Evolutionary conservation across 1,284 basidiomycete species (phyloP), one percentile per base, ranked within the genome.

Genomic region (Ceratobasidium theobromae): DNA sequence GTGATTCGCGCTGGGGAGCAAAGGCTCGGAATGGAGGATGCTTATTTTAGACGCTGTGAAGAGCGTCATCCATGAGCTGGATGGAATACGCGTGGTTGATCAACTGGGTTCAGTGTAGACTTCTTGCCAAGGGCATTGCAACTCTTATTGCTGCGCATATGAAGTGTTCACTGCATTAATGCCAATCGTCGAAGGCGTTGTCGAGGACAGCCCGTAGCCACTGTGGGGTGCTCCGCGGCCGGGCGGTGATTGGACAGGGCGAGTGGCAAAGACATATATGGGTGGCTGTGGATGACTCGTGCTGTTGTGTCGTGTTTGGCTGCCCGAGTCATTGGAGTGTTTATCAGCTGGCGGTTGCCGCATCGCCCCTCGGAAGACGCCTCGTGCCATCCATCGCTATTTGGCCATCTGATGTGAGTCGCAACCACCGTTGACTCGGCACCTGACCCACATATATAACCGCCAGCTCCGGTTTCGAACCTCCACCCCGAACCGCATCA

Each of bases 371-470:
- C n/a, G n/a, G n/a, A n/a, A n/a, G n/a, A n/a, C n/a, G n/a, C n/a
- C n/a, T n/a, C n/a, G n/a, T n/a, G n/a, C n/a, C n/a, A n/a, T n/a
- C n/a, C n/a, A n/a, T n/a, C n/a, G n/a, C n/a, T n/a, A n/a, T 64
- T 64, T 28, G 58, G 35, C 43, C 58, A 40, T 27, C 52, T 58
- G 58, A 64, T 64, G 58, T 64, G 58, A 64, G 58, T 64, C 58
- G 58, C 33, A 6, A 46, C 9, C 21, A 21, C 46, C 23, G 33
- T 48, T 64, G 58, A 64, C 58, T 64, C 58, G 58, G 48, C 48
- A 23, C 16, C 46, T 49, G 12, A 18, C 30, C 43, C 3, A 12
- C 27, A 16, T 46, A 52, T 64, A 64, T 57, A 64, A 64, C 43
- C n/a, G n/a, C 38, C 32, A 48, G 45, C 25, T 27, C 0, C 28